phyloP scores from a whole-genome alignment of 306 rosid species.

The Rosa lucieae region DNA sequence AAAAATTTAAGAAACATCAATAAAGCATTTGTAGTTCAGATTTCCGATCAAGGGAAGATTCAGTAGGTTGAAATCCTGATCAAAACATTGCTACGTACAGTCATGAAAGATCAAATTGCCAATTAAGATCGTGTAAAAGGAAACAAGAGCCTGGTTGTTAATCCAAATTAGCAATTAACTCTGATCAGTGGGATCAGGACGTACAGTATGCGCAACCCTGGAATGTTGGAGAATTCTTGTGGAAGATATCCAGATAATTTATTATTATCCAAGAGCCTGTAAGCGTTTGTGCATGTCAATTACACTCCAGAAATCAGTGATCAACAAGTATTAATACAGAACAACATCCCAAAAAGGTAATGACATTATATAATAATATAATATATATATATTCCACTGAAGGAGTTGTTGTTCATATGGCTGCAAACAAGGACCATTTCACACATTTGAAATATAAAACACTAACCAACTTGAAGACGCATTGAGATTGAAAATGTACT shows the following conservation, averaged over 20 bases:
- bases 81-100: neutral
- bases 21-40: neutral
- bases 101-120: neutral
- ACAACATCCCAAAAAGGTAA: neutral
- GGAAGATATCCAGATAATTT: slow-evolving; percentile 49
- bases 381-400: too few relatives aligned
- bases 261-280: slow-evolving; percentile 55
- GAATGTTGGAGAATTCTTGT: slow-evolving; percentile 33
- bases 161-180: slow-evolving; percentile 1
- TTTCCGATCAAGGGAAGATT: neutral
- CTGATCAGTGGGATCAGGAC: slow-evolving; percentile 14
- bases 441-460: neutral
- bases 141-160: neutral
- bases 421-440: slow-evolving; percentile 23
- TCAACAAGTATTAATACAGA: neutral
- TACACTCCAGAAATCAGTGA: neutral
- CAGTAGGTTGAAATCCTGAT: neutral
- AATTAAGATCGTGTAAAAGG: neutral
- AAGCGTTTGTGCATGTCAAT: neutral
- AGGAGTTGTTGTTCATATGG: slow-evolving; percentile 56
- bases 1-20: neutral
- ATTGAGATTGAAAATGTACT: slow-evolving; percentile 18
- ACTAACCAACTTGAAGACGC: neutral
- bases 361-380: neutral
- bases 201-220: slow-evolving; percentile 33